Conservation (phyloP, 257 asterid species). For the Fraxinus cuspidata region DNA sequence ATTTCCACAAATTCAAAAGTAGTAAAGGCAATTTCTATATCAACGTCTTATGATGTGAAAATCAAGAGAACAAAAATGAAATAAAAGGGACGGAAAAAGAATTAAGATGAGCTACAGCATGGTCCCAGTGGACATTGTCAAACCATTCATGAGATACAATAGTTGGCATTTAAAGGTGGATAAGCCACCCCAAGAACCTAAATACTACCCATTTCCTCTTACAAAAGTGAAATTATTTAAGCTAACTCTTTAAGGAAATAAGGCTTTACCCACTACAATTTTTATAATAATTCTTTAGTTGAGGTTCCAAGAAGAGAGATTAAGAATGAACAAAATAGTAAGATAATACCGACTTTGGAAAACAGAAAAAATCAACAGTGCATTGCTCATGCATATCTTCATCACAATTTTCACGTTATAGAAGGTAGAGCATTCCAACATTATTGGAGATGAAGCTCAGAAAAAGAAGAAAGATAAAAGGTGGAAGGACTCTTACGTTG, state of each 20-base stretch:
- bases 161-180: background rate
- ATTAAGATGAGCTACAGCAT: constrained; percentile 12
- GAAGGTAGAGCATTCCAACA: background rate
- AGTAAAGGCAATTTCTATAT: background rate
- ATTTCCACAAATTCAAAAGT: background rate
- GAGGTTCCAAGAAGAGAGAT: background rate
- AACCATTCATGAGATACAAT: background rate
- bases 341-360: background rate
- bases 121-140: background rate
- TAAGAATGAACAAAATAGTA: background rate
- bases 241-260: background rate
- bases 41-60: background rate
- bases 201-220: background rate
- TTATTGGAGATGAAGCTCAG: background rate
- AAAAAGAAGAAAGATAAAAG: background rate
- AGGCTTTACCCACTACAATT: background rate
- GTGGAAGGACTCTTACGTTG: background rate
- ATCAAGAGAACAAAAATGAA: constrained; percentile 4
- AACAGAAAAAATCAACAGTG: background rate
- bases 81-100: background rate
- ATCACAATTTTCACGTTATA: constrained; percentile 1
- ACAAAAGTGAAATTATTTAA: background rate
- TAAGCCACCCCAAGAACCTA: background rate
- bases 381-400: background rate
- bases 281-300: background rate